Conservation (phyloP, 2,329 filamentous ascomycete genomes). For the Macroventuria anomochaeta region DNA sequence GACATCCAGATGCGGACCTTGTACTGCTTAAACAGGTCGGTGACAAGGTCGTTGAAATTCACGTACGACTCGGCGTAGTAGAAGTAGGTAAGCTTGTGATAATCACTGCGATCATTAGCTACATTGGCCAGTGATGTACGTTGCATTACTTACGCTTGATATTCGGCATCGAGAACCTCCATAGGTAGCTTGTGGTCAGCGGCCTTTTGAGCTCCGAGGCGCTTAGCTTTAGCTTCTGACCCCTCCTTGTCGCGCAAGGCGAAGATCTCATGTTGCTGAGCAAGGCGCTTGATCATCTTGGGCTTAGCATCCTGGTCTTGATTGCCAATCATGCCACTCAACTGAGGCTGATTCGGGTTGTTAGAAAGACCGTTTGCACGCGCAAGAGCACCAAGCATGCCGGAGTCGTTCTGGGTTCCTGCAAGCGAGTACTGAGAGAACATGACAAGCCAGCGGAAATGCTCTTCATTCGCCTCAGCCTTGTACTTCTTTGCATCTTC, state of each 20-base stretch:
- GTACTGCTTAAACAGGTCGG: constrained; percentile 98
- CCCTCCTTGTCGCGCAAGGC: constrained; percentile 93
- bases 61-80: constrained; percentile 98
- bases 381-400: constrained; percentile 54
- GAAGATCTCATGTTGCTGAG: constrained; percentile 88
- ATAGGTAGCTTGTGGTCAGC: constrained; percentile 93
- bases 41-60: constrained; percentile 98
- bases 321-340: constrained; percentile 57
- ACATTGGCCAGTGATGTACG: background rate
- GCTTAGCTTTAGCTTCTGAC: constrained; percentile 95
- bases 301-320: constrained; percentile 78
- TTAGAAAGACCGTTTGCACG: constrained; percentile 43
- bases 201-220: constrained; percentile 95
- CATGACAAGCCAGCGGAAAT: constrained; percentile 99
- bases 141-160: constrained; percentile 83
- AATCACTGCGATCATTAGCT: constrained; percentile 70
- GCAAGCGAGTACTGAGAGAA: constrained; percentile 71
- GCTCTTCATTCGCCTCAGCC: constrained; percentile 90
- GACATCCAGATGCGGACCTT: constrained; percentile 99
- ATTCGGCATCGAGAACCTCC: constrained; percentile 98
- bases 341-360: constrained; percentile 54
- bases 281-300: constrained; percentile 94
- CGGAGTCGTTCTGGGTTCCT: constrained; percentile 53
- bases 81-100: constrained; percentile 98
- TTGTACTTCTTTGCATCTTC: constrained; percentile 87